Evolutionary conservation across 805 yeast genomes (phyloP), one percentile per base, ranked within the genome.

Genomic region (Candida suzukii): DNA sequence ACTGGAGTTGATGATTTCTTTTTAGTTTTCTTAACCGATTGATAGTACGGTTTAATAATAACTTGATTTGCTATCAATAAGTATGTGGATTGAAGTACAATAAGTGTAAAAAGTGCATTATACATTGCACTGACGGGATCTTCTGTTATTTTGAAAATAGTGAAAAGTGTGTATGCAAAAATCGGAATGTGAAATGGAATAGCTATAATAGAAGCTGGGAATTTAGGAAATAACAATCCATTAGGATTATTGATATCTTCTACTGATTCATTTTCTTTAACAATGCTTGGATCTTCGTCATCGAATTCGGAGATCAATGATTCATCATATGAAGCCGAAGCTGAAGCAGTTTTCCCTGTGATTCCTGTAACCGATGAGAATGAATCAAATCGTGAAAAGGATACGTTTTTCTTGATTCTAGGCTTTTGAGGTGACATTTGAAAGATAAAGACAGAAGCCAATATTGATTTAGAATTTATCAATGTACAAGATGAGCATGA

Each of bases 31-130:
- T 60, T 68, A 31, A 56, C 37, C 12, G 54, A 52, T 43, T 55
- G 60, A 21, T 54, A 56, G 17, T 63, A 64, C 41, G 63, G 62
- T 21, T 60, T 55, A 10, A 61, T 56, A 18, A 54, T 47, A 25
- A 49, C 51, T 18, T 34, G 37, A 4, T 5, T 34, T 11, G 21
- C 19, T 3, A 34, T 9, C 16, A 16, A 9, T 12, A 34, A n/a
- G n/a, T 34, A 34, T 3, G 53, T 41, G n/a, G 61, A 40, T 42
- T 70, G 74, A 8, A 57, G 35, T 3, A 64, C 66, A 8, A 66
- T 47, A 17, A 55, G 26, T 3, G 66, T 60, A 16, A 57, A 47
- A 25, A 66, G 49, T 3, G 60, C 47, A 13, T 44, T 43, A 16
- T 58, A 43, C 33, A 68, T 43, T 2, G 53, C 60, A 2, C 43